Evolutionary conservation across 75 land plant species (phyloP), one percentile per base, ranked within the genome.

Genomic region (Sequoiadendron giganteum): DNA sequence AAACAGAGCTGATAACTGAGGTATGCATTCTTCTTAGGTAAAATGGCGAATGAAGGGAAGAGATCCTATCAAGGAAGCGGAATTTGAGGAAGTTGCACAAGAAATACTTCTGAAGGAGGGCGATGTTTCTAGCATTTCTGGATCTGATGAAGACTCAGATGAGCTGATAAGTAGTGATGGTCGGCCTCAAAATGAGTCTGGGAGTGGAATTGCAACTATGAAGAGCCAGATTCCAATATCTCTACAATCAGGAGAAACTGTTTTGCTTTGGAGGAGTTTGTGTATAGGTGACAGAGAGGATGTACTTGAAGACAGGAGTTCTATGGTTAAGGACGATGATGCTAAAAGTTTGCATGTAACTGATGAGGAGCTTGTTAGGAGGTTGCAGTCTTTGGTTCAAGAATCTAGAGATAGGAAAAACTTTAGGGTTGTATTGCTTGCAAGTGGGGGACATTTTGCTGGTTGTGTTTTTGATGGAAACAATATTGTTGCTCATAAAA

Each of bases 401-500:
- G 94, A 93, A 86, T 88, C 93, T 72, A 91, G 90, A 38, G 93
- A 92, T 87, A 86, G 85, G 49, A 91, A 90, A 13, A 54, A 85
- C 70, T 80, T 93, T 47, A 93, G 99, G 92, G 88, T 95, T 83
- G 93, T 98, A 5, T 90, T 98, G 89, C 95, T 98, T 79, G 92
- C 94, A 38, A 91, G 92, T 88, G 99, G 99, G 68, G 99, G 99
- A 18, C 99, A 98, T 88, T 98, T 98, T 91, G 99, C 99, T 88
- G 99, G 97, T 10, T 91, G 96, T 90, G 99, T 98, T 40, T 93
- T 97, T 89, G 95, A 97, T 91, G 92, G 94, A 49, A 91, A 89
- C 48, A 90, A 89, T 30, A 90, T 96, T 85, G 90, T 97, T 68
- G 96, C 97, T 85, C 96, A 97, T 83, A 94, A 98, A 89, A 98